Conservation (phyloP, 345 rosid genomes). For the Mercurialis annua region DNA sequence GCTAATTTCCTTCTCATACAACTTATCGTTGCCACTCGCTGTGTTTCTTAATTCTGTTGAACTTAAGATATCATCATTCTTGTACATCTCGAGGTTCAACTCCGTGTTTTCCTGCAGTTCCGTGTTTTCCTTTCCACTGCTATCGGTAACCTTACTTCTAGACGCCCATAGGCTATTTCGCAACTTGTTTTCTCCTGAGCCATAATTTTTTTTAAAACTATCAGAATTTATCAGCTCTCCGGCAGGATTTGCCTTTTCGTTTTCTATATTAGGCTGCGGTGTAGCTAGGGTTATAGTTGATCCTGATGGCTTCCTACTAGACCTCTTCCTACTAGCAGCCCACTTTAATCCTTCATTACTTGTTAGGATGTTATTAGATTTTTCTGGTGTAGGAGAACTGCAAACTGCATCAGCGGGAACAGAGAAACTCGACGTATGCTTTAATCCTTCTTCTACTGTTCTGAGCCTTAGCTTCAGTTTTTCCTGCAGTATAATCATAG, state of each 20-base stretch:
- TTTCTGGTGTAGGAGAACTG: constrained; percentile 47
- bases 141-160: constrained; percentile 48
- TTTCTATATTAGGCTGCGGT: constrained; percentile 41
- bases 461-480: constrained; percentile 71
- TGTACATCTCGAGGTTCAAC: constrained; percentile 12
- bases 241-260: constrained; percentile 15
- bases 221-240: constrained; percentile 21
- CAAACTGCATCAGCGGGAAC: constrained; percentile 21
- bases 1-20: constrained; percentile 29
- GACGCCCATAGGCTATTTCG: constrained; percentile 53
- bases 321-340: constrained; percentile 71
- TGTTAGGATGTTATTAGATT: constrained; percentile 55
- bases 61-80: constrained; percentile 17
- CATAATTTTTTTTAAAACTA: constrained; percentile 30
- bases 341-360: constrained; percentile 56
- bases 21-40: constrained; percentile 28
- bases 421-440: constrained; percentile 29
- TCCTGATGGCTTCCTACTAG: constrained; percentile 63
- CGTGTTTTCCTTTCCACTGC: constrained; percentile 57
- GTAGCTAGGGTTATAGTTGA: constrained; percentile 38
- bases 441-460: constrained; percentile 75
- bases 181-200: constrained; percentile 32
- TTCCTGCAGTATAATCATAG: constrained; percentile 46
- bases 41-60: constrained; percentile 23
- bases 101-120: constrained; percentile 35